These are phyloP conservation scores for Penicillium tannophilum DNA, from an alignment of 495 filamentous ascomycete genomes.

Conservation along the genomic window DNA sequence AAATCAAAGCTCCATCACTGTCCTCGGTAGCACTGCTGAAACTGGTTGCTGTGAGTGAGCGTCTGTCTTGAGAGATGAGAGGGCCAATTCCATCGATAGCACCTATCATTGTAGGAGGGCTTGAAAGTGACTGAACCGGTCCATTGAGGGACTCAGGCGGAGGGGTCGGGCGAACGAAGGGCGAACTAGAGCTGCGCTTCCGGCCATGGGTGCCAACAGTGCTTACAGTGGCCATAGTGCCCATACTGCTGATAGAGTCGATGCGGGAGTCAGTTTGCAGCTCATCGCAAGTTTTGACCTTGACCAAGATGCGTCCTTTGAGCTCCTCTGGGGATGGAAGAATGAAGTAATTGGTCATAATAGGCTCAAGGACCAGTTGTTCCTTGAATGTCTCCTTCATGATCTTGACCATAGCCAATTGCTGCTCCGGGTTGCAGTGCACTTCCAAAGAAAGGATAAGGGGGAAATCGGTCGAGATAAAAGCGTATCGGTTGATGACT, in stretches of 20 bases:
- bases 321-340: slow-evolving; percentile 88
- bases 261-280: slow-evolving; percentile 42
- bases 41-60: slow-evolving; percentile 57
- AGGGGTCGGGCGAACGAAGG: slow-evolving; percentile 60
- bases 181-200: slow-evolving; percentile 79
- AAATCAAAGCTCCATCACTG: slow-evolving; percentile 53
- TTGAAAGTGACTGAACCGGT: slow-evolving; percentile 57
- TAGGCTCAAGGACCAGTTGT: slow-evolving; percentile 72
- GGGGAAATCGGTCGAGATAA: slow-evolving; percentile 76
- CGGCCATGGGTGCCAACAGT: slow-evolving; percentile 58
- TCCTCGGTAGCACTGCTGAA: slow-evolving; percentile 65
- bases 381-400: slow-evolving; percentile 82
- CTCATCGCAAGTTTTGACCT: slow-evolving; percentile 75
- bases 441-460: slow-evolving; percentile 95
- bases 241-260: slow-evolving; percentile 37
- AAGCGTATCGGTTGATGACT: slow-evolving; percentile 92
- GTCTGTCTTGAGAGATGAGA: slow-evolving; percentile 48
- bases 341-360: slow-evolving; percentile 61
- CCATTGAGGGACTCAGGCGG: slow-evolving; percentile 53
- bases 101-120: slow-evolving; percentile 53
- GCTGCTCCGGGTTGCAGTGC: slow-evolving; percentile 82
- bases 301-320: slow-evolving; percentile 81
- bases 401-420: slow-evolving; percentile 84
- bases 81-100: slow-evolving; percentile 41
- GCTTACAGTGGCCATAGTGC: slow-evolving; percentile 17